These are phyloP conservation scores for Spirogloea muscicola DNA, from an alignment of 139 green algal species.

Conservation along the genomic window DNA sequence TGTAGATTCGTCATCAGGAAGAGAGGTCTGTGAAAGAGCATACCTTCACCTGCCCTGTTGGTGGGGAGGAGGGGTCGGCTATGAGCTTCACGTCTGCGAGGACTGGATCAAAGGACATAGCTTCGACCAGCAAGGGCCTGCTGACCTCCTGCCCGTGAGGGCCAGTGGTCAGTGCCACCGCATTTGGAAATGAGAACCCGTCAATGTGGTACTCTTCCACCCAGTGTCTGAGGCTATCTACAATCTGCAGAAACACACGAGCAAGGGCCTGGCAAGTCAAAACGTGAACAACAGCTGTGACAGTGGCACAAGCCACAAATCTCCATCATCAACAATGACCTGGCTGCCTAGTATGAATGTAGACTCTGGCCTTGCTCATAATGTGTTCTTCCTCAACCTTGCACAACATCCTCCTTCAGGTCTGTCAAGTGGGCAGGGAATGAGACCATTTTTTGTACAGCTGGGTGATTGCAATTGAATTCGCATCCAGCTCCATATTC, in stretches of 20 bases:
- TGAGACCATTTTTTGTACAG: conserved; percentile 71
- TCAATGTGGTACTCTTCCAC: conserved; percentile 75
- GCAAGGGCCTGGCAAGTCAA: background rate
- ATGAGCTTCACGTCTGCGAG: conserved; percentile 89
- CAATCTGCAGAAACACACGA: conserved; percentile 49
- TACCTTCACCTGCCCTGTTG: background rate
- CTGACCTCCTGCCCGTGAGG: conserved; percentile 51
- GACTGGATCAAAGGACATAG: conserved; percentile 76
- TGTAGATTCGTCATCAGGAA: background rate
- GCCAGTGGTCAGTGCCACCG: conserved; percentile 80
- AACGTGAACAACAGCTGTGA: background rate
- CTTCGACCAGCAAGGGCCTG: conserved; percentile 78
- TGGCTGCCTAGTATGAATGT: background rate
- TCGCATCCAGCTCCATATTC: conserved; percentile 76
- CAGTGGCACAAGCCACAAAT: background rate
- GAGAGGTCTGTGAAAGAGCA: background rate
- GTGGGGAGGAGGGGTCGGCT: conserved; percentile 72
- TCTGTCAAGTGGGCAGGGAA: background rate
- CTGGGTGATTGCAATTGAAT: conserved; percentile 97
- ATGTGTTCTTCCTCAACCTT: background rate
- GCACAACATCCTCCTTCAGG: background rate
- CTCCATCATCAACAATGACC: background rate
- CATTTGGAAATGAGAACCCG: conserved; percentile 82
- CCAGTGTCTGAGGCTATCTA: conserved; percentile 94
- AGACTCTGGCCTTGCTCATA: background rate